Base-by-base conservation (phyloP, 2,329 filamentous ascomycete genomes). In the Coleophoma eucalyptorum region DNA sequence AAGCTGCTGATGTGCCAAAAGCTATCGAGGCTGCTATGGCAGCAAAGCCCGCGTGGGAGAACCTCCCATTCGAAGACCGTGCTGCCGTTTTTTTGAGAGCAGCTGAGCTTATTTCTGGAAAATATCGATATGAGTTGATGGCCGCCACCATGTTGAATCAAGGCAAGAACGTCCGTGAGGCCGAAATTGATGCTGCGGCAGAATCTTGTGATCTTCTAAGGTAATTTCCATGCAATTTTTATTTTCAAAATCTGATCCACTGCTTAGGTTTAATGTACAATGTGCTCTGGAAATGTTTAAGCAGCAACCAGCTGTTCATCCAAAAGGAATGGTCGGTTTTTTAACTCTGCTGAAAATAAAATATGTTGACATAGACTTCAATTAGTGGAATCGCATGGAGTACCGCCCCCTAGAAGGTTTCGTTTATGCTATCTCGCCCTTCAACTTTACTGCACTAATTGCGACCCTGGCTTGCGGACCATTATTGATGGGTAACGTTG, bases 141-240 rank as follows among this genome's bases (percentile, higher is more conserved):
- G 93, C 94, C 8, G 84, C 90, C 41, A 97, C 94, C 12, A 96
- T 97, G 83, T 77, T 96, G 33, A 93, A 94, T 55, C 93, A 99
- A 73, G 93, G 94, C 64, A 97, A 97, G 82, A 97, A 97, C 69
- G 90, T 90, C 43, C 97, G 91, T 91, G 94, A 97, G 72, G 93
- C 94, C 15, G 93, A 97, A 78, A 97, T 97, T 57, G 93, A 97
- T 70, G 81, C 92, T 38, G 93, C 93, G 15, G 93, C 93, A 8
- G 94, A 97, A 77, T 74, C 96, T 61, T 87, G 83, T 61, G 93
- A 97, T 69, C 97, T 97, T 72, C 76, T 97, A 67, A 40, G 37
- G 37, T 40, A 40, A 40, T 8, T 10, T 40, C 19, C 5, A 6
- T 40, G 19, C 19, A n/a, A 40, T n/a, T 16, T n/a, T n/a, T 13